A percentile compares a stretch with the other conserved stretches of the same genome.
Conservation (phyloP, 2,329 filamentous ascomycete genomes). For the Hymenoscyphus scutula region DNA sequence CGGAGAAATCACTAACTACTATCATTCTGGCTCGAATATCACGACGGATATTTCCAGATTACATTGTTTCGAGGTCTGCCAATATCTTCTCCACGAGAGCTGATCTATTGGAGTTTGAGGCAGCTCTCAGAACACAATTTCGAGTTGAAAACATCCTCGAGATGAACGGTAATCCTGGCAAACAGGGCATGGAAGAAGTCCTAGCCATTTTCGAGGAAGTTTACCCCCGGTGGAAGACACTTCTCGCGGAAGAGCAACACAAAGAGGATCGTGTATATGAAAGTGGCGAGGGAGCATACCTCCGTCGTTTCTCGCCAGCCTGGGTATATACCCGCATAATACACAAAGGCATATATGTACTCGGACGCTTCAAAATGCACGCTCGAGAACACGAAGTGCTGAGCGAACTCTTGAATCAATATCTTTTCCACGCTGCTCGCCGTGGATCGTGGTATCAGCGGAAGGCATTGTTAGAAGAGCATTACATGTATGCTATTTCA, state of each 20-base stretch:
- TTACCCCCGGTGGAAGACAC: constrained; percentile 74
- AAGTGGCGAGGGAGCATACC: constrained; percentile 80
- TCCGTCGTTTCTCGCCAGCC: constrained; percentile 84
- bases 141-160: constrained; percentile 80
- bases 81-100: constrained; percentile 81
- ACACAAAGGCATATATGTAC: constrained; percentile 77
- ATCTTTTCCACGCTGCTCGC: constrained; percentile 79
- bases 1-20: constrained; percentile 91
- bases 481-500: constrained; percentile 73
- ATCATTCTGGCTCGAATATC: constrained; percentile 93
- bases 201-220: constrained; percentile 70
- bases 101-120: constrained; percentile 83
- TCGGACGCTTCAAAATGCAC: constrained; percentile 81
- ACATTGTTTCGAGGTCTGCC: constrained; percentile 83
- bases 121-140: constrained; percentile 77
- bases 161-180: constrained; percentile 67
- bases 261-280: constrained; percentile 79
- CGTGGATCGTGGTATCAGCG: constrained; percentile 94
- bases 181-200: constrained; percentile 64
- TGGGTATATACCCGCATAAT: constrained; percentile 93
- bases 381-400: constrained; percentile 72
- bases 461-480: constrained; percentile 89
- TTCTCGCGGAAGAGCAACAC: constrained; percentile 70
- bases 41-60: constrained; percentile 80
- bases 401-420: constrained; percentile 72